Evolutionary conservation across 192 early-diverging fungal species (phyloP), one percentile per base, ranked within the genome.

Genomic region (Coemansia sp.): DNA sequence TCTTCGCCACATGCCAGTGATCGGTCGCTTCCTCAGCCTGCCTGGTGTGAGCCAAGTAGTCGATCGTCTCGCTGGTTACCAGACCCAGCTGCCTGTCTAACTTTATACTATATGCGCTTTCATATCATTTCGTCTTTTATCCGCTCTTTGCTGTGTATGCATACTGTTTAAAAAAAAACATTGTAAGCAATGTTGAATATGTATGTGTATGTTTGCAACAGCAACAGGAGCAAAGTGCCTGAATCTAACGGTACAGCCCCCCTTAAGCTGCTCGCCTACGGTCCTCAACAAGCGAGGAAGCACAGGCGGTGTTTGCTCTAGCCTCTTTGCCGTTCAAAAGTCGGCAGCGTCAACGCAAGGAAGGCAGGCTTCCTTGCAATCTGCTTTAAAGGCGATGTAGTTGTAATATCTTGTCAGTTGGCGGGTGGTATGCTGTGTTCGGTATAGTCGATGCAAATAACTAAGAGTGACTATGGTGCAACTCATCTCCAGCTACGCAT

Each of bases 1-100:
- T 68, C 85, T 98, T 71, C 88, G 95, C 74, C 87, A 89, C 69
- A 65, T 99, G 61, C 97, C 97, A 3, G 57, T 98, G 33, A 95
- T 99, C 74, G 97, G 97, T 33, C 90, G 88, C 11, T 68, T 98
- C 24, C 76, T 99, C 62, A 94, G 88, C 69, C 86, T 92, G 43
- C 97, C 97, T 18, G 91, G 87, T 18, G 89, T 98, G 63, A 87
- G 93, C 44, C 89, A 91, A 73, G 90, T 92, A 73, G 71, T 79
- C 7, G 76, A 83, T 66, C 76, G 75, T 5, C 44, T 83, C 15
- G 81, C 76, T 50, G 81, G 76, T 11, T 78, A 74, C 31, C 81
- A 76, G 22, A 73, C 76, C 44, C 75, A 83, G 67, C 78, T 78
- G 24, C 81, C 81, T 16, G 81, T 83, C 18, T 83, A 63, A 58